Base-by-base conservation (phyloP, 2,329 filamentous ascomycete species). In the Penicillium hordei region DNA sequence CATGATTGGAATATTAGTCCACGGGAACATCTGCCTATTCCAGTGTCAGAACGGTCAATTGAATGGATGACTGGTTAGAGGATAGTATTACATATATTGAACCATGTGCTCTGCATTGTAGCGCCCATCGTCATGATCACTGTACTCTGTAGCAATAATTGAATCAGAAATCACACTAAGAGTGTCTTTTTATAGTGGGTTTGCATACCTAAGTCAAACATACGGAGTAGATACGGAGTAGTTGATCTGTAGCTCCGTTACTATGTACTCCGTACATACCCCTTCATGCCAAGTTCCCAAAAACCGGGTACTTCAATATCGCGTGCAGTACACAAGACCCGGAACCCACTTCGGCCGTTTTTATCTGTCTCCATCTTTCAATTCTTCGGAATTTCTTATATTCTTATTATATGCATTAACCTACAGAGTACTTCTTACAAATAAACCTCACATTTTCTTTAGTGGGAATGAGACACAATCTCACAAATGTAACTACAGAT, bases 1-100 rank as follows among this genome's bases (percentile, higher is more conserved):
- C 60, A 58, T 63, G 62, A 66, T 66, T 67, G 63, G 53, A 67
- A 67, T 63, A 36, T 21, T 54, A 36, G 53, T 52, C 58, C 61
- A 65, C 56, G 61, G 60, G 63, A 59, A 61, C 55, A 58, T 29
- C 38, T 42, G 29, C 48, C 17, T 31, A 33, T 27, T 31, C 21
- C 23, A 54, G 39, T 52, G 36, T 55, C 17, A 29, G 21, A 27
- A 34, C 12, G 33, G 15, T 15, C 8, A 39, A 44, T 29, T 46
- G 23, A 21, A 25, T 36, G 49, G 13, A 42, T 40, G 48, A 60
- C 59, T 59, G 44, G 51, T 60, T 55, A 42, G 15, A 56, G 59
- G n/a, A 9, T 38, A 13, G 21, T 34, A n/a, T 25, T 50, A n/a
- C 46, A 58, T 49, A 57, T 50, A 59, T 57, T 59, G 52, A 40